A percentile compares a stretch with the other conserved stretches of the same genome.
These are phyloP conservation scores for Lenwebbia sp. DNA, from an alignment of 345 rosid genomes.

Conservation along the genomic window DNA sequence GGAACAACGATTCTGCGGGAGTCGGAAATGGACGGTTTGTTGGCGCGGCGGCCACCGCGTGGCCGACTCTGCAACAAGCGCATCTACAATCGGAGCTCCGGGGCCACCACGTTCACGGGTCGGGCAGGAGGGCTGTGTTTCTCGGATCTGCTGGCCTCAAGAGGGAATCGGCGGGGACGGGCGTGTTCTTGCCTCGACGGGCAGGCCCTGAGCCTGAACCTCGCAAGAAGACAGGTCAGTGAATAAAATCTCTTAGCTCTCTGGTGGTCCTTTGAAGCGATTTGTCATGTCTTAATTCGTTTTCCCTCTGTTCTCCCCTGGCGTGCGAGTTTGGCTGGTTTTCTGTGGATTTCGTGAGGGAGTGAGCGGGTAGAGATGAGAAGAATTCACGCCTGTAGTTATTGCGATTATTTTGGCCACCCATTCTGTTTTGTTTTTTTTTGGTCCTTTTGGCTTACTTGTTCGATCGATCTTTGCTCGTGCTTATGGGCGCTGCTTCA, in stretches of 20 bases:
- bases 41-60: conserved; percentile 38
- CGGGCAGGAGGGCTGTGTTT: conserved; percentile 45
- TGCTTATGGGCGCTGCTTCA: neutral
- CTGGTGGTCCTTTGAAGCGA: neutral
- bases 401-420: neutral
- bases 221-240: conserved; percentile 50
- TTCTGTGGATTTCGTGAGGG: neutral
- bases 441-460: neutral
- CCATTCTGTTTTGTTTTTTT: neutral
- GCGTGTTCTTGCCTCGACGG: conserved; percentile 80
- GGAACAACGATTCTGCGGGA: neutral
- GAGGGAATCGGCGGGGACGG: conserved; percentile 67
- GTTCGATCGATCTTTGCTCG: neutral
- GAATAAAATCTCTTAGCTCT: neutral
- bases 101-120: neutral
- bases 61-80: conserved; percentile 42
- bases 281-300: neutral
- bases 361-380: neutral
- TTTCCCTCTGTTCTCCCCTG: neutral
- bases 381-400: neutral
- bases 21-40: conserved; percentile 23
- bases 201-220: conserved; percentile 14
- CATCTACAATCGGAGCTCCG: conserved; percentile 3
- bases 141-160: conserved; percentile 29
- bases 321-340: neutral